Percentiles rank a stretch among this genome's conserved stretches.
Conservation (phyloP, 345 rosid genomes). For the Eucalyptus fibrosa region DNA sequence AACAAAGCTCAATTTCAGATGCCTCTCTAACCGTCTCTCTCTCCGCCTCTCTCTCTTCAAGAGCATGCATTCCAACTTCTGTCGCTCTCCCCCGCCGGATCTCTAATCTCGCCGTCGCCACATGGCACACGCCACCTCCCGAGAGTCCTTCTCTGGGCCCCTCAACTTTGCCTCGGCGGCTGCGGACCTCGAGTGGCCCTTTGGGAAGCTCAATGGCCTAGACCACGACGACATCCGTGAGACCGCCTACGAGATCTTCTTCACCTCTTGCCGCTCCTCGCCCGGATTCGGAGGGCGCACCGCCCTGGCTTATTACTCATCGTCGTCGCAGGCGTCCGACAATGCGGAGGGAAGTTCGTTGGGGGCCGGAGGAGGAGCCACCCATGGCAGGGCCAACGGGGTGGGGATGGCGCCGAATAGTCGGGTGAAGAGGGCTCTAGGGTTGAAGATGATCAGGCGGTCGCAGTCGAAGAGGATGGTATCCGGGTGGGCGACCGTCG, state of each 20-base stretch:
- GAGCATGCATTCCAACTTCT: slow-evolving; percentile 12
- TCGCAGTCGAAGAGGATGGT: slow-evolving; percentile 78
- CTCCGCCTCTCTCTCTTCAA: neutral
- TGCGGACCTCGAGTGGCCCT: slow-evolving; percentile 62
- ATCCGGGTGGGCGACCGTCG: neutral
- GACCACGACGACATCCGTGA: slow-evolving; percentile 62
- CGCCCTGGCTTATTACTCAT: slow-evolving; percentile 22
- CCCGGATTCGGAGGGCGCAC: slow-evolving; percentile 82
- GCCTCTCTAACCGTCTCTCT: neutral
- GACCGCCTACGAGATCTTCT: slow-evolving; percentile 83
- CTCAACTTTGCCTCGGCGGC: slow-evolving; percentile 2
- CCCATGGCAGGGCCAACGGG: slow-evolving; percentile 10
- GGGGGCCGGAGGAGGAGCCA: neutral
- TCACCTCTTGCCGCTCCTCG: slow-evolving; percentile 82
- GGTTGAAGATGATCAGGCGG: slow-evolving; percentile 66
- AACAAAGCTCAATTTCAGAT: neutral
- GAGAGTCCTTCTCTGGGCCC: slow-evolving; percentile 38
- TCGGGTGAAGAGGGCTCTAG: slow-evolving; percentile 64
- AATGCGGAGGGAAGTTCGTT: slow-evolving; percentile 9
- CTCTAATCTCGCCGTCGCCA: slow-evolving; percentile 6
- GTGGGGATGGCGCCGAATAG: slow-evolving; percentile 74
- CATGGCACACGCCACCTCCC: slow-evolving; percentile 13
- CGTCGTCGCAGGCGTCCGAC: neutral
- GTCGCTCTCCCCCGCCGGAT: slow-evolving; percentile 27
- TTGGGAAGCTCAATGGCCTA: slow-evolving; percentile 45